phyloP scores from a whole-genome alignment of 176 grass and related monocot species.

The Eragrostis nindensis region DNA sequence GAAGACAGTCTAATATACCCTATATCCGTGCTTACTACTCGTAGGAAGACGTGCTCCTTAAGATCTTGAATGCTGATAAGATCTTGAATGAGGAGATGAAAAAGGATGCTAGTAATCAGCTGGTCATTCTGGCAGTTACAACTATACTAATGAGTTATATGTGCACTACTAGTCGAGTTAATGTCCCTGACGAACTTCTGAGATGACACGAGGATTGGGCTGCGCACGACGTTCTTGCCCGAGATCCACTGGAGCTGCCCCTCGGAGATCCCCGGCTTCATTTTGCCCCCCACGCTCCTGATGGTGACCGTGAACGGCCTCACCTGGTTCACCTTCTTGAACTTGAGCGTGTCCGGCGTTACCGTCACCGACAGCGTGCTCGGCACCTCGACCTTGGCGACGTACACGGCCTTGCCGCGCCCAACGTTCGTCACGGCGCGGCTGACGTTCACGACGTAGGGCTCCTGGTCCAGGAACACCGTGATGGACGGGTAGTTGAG shows the following conservation, averaged over 20 bases:
- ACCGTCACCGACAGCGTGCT: slow-evolving; percentile 42
- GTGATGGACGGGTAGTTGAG: slow-evolving; percentile 84
- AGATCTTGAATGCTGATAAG: no score
- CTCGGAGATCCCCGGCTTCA: slow-evolving; percentile 31
- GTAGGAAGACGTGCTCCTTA: no score
- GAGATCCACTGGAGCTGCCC: slow-evolving; percentile 77
- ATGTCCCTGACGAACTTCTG: slow-evolving; percentile 34
- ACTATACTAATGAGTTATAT: neutral
- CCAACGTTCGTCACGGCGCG: slow-evolving; percentile 82
- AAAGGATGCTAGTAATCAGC: neutral
- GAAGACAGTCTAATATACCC: no score
- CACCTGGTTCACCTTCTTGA: slow-evolving; percentile 60
- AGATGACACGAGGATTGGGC: slow-evolving; percentile 51
- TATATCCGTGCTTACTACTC: no score
- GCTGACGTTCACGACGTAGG: slow-evolving; percentile 32
- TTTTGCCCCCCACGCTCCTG: slow-evolving; percentile 3
- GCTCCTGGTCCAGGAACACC: slow-evolving; percentile 37
- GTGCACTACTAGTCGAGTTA: neutral
- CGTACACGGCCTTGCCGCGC: slow-evolving; percentile 43
- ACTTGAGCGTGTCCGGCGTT: slow-evolving; percentile 51
- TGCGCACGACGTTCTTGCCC: slow-evolving; percentile 52
- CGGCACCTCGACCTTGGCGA: slow-evolving; percentile 45
- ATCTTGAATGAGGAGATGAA: no score
- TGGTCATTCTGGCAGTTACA: neutral
- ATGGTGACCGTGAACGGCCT: slow-evolving; percentile 55